phyloP scores from a whole-genome alignment of 73 alveolate species.

The Paramecium tetraurelia region DNA sequence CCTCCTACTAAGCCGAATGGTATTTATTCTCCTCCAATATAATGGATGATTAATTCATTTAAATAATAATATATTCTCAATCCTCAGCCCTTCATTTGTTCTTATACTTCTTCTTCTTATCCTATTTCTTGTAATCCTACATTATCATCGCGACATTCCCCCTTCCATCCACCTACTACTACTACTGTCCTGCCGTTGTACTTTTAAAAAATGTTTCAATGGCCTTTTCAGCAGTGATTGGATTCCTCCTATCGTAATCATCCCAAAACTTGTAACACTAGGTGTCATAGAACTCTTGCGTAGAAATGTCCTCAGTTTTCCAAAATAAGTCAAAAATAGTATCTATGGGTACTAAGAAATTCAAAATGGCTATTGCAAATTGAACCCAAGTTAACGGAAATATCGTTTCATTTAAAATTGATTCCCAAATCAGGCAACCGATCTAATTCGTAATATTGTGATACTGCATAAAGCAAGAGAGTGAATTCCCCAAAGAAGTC shows the following conservation, averaged over 20 bases:
- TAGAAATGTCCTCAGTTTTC: not conserved
- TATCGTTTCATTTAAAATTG: not conserved
- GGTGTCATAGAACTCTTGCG: not conserved
- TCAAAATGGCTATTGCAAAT: not conserved
- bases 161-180: not conserved
- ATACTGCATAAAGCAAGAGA: not conserved
- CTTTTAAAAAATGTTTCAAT: conserved; percentile 39
- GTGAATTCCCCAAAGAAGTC: conserved; percentile 20
- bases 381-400: not conserved
- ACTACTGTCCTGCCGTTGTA: not conserved
- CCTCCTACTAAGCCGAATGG: not conserved
- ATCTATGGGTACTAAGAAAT: not conserved
- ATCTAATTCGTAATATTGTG: not conserved
- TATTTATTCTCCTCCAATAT: not conserved
- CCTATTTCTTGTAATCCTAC: not conserved
- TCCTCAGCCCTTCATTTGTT: not conserved
- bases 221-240: conserved; percentile 58
- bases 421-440: not conserved
- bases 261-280: not conserved
- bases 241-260: conserved; percentile 58
- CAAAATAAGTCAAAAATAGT: not conserved
- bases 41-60: not conserved
- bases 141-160: not conserved
- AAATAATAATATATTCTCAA: not conserved
- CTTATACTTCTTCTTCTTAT: not conserved